Base-by-base conservation (phyloP, 192 early-diverging fungal genomes). In the Coemansia aciculifera region DNA sequence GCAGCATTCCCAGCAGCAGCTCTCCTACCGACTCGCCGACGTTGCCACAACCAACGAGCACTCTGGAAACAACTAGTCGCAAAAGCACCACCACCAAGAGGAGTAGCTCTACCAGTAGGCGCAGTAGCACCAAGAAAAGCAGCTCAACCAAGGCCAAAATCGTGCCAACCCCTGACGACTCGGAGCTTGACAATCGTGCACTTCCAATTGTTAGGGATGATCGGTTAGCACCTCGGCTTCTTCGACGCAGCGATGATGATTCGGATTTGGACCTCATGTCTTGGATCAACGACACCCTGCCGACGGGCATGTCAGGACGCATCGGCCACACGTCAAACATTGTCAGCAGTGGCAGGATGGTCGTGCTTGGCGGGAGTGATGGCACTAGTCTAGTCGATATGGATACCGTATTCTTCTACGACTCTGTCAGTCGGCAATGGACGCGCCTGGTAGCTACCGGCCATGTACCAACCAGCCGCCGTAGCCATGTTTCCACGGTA, bases 311-410 rank as follows among this genome's bases (percentile, higher is more conserved):
- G 34, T 46, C 64, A 6, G 78, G 69, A 8, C 74, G 83, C 19
- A 64, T 77, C 0, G 78, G 72, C 11, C 84, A 85, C 54, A 74
- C 73, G 0, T 67, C 75, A 24, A 75, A 57, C 32, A 62, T 81
- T 19, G 54, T 81, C 0, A 63, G 64, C 40, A 61, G 63, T 19
- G 64, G 62, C 21, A 46, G 56, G 10, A 85, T 85, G 84, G 84
- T 75, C 17, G 76, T 85, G 5, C 40, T 85, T 17, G 84, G 84
- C 49, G 79, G 79, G 19, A 71, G 74, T 42, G 36, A 60, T 39
- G 64, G 74, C 34, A 38, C 59, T 11, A 65, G 21, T 19, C 46
- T 85, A 36, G 73, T 73, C 0, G 65, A 63, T 54, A 72, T 81
- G 73, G 34, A 51, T 21, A 65, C 51, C 0, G 66, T 85, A 3